A percentile compares a stretch with the other conserved stretches of the same genome.
Conservation (phyloP, 371 early-diverging fungal species). For the Entomophthora muscae region DNA sequence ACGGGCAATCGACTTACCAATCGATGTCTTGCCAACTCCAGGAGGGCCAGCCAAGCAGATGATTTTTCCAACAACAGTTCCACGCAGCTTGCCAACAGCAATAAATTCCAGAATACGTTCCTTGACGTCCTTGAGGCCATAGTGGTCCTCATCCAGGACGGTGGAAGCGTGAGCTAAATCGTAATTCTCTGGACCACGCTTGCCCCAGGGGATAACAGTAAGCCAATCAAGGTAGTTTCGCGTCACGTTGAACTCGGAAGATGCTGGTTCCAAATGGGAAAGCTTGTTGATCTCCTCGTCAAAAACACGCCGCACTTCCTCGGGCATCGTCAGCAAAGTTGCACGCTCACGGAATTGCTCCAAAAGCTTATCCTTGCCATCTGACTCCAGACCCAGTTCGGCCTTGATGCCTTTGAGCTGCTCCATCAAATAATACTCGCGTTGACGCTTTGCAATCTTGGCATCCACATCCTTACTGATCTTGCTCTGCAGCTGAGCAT, state of each 20-base stretch:
- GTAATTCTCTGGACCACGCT: constrained; percentile 71
- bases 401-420: constrained; percentile 96
- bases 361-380: constrained; percentile 91
- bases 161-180: constrained; percentile 57
- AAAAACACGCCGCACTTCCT: constrained; percentile 77
- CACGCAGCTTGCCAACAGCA: constrained; percentile 89
- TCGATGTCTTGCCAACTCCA: constrained; percentile 93
- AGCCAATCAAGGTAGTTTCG: constrained; percentile 96
- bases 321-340: constrained; percentile 70
- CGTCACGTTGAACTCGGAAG: constrained; percentile 92
- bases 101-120: constrained; percentile 95
- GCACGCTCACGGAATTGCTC: constrained; percentile 80
- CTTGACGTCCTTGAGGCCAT: constrained; percentile 96
- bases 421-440: constrained; percentile 95
- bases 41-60: constrained; percentile 93
- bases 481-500: constrained; percentile 88
- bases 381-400: constrained; percentile 88
- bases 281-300: constrained; percentile 92
- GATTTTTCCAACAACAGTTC: constrained; percentile 91
- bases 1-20: constrained; percentile 91
- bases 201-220: constrained; percentile 93
- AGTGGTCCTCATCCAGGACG: constrained; percentile 93
- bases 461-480: constrained; percentile 90
- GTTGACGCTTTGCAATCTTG: constrained; percentile 87
- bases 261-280: constrained; percentile 83